A percentile compares a stretch with the other conserved stretches of the same genome.
These are phyloP conservation scores for Jamesozyma jinghongensis DNA, from an alignment of 805 yeast genomes.

Conservation along the genomic window DNA sequence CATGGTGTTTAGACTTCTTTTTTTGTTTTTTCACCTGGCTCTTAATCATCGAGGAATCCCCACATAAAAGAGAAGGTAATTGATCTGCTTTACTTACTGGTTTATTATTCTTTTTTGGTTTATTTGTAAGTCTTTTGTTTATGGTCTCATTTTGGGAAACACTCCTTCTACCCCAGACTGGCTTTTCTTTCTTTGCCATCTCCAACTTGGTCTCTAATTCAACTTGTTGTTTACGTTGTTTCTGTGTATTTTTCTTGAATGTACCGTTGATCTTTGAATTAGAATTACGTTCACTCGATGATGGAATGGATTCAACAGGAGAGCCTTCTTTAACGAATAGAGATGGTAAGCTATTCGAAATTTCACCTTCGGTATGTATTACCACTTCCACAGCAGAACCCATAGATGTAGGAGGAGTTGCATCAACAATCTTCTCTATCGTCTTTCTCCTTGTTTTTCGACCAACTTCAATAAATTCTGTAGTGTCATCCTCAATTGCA, in stretches of 20 bases:
- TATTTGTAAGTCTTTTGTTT: background rate
- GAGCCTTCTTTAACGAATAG: background rate
- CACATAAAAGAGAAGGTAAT: conserved; percentile 18
- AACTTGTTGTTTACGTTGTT: conserved; percentile 17
- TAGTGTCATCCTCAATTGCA: conserved; percentile 10
- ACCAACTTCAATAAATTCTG: conserved; percentile 15
- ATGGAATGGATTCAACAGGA: background rate
- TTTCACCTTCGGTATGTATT: conserved; percentile 9
- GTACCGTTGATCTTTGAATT: conserved; percentile 10
- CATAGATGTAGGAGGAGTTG: background rate
- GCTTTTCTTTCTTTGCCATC: conserved; percentile 5
- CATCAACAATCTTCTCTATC: background rate
- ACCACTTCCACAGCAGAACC: conserved; percentile 10
- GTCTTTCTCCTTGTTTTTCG: conserved; percentile 12
- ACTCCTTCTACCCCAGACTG: conserved; percentile 17
- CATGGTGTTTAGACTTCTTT: background rate
- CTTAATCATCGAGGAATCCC: conserved; percentile 1
- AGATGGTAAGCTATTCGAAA: background rate
- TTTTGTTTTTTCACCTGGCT: conserved; percentile 2
- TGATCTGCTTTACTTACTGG: conserved; percentile 5
- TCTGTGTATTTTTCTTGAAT: conserved; percentile 25
- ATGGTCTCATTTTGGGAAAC: background rate
- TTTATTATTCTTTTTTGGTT: background rate
- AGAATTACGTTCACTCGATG: conserved; percentile 1
- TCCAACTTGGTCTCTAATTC: conserved; percentile 1